Base-by-base conservation (phyloP, 805 yeast genomes). In the Candida awuae region DNA sequence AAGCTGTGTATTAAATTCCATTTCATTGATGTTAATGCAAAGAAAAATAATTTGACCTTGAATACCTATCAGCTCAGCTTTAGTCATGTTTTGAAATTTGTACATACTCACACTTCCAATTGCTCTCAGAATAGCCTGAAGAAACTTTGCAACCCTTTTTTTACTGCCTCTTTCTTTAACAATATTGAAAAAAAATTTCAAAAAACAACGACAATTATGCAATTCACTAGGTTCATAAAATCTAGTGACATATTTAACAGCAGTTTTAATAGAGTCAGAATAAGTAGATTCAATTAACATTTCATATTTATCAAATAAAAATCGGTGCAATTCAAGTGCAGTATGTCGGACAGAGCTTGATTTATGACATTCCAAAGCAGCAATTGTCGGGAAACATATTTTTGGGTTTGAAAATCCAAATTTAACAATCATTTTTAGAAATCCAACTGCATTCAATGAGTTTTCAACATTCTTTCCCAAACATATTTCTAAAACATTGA, bases 381-480 rank as follows among this genome's bases (percentile, higher is more conserved):
- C 69, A 1, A 84, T 66, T 0, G 87, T 79, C 0, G 87, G 73
- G 6, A 80, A 71, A 50, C 85, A 74, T 4, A 71, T 50, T 40
- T 82, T 70, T 1, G 95, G 95, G 51, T 81, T 84, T 0, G 82
- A 80, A 56, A 74, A 80, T 0, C 94, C 94, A 38, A 76, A 66
- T 21, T 67, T 67, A 8, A 80, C 68, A 18, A 80, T 72, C 31
- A 73, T 55, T 39, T 69, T 74, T 31, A 84, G 51, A 43, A 77
- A 75, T 23, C 67, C 62, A 3, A 79, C 67, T 0, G 85, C 78
- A 1, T 67, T 54, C 17, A 38, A n/a, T 1, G 48, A 25, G 21
- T 63, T 56, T 1, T 84, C 72, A 33, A 58, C 59, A 3, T 65
- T 68, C 0, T 43, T 43, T 22, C 73, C 70, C 0, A 76, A 45